Conservation (phyloP, 306 rosid species). For the Glycyrrhiza uralensis region DNA sequence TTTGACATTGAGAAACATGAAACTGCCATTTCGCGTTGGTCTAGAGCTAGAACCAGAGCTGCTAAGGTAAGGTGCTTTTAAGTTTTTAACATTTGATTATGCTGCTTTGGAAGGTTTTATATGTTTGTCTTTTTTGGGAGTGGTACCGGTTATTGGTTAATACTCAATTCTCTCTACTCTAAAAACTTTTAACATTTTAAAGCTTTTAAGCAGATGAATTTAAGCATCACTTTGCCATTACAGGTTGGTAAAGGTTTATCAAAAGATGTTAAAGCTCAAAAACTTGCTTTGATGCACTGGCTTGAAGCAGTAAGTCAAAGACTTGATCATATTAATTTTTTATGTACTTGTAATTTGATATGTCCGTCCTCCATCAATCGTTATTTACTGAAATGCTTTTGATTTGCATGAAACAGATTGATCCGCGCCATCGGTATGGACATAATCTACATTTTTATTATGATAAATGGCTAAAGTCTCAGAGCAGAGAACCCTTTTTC, state of each 20-base stretch:
- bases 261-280: conserved; percentile 73
- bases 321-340: not conserved
- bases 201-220: not conserved
- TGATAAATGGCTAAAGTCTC: conserved; percentile 74
- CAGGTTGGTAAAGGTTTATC: conserved; percentile 92
- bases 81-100: no score
- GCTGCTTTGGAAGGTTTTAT: not conserved
- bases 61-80: conserved; percentile 70
- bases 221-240: not conserved
- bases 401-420: conserved; percentile 51
- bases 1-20: conserved; percentile 77
- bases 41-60: conserved; percentile 76
- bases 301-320: conserved; percentile 83
- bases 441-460: conserved; percentile 93
- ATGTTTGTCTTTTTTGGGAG: not conserved
- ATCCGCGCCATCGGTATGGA: conserved; percentile 91
- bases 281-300: conserved; percentile 93
- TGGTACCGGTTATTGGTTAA: not conserved
- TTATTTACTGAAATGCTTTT: not conserved
- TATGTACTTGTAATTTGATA: conserved; percentile 3
- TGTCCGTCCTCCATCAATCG: not conserved
- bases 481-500: conserved; percentile 80
- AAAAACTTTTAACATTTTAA: not conserved
- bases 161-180: no score
- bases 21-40: conserved; percentile 82